Base-by-base conservation (phyloP, 148 eudicot genomes). In the Chenopodium berlandieri region DNA sequence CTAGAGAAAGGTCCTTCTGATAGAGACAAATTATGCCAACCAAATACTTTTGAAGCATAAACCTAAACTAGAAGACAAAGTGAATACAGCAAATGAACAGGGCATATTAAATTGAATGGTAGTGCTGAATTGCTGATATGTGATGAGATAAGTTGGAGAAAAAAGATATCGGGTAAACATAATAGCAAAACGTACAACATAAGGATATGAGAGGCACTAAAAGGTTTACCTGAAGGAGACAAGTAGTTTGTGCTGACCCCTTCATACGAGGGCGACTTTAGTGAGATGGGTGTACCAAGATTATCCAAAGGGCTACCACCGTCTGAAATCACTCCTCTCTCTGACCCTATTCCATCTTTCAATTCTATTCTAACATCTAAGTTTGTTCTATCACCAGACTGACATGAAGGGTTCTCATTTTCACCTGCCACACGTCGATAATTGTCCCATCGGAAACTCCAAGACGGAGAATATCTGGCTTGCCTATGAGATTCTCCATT, bases 401-500 rank as follows among this genome's bases (percentile, higher is more conserved):
- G 80, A 80, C 73, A 66, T 19, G 75, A 68, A 47, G 81, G 71
- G 34, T 75, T 80, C 58, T 83, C 89, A 68, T 65, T 71, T 80
- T 88, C 90, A 58, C 90, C 88, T 9, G 90, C 89, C 70, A 90
- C 89, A 23, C 89, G 84, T 60, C 84, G 79, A 52, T 89, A 82
- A 80, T 85, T 90, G 73, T 88, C 90, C 87, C 88, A 85, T 27
- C 80, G 82, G 71, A 86, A 85, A 78, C 92, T 90, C 92, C 92
- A 88, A 37, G 90, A 85, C 73, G 92, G 90, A 65, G 92, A 90
- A 78, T 78, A 78, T 72, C 84, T 74, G 17, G 23, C 78, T 71
- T 78, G 80, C 84, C 89, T 83, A 17, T 81, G 88, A 40, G 80
- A 70, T 72, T 77, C 80, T 71, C 86, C 89, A 75, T 79, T 83